Base-by-base conservation (phyloP, 257 asterid species). In the Hygrophila difformis region DNA sequence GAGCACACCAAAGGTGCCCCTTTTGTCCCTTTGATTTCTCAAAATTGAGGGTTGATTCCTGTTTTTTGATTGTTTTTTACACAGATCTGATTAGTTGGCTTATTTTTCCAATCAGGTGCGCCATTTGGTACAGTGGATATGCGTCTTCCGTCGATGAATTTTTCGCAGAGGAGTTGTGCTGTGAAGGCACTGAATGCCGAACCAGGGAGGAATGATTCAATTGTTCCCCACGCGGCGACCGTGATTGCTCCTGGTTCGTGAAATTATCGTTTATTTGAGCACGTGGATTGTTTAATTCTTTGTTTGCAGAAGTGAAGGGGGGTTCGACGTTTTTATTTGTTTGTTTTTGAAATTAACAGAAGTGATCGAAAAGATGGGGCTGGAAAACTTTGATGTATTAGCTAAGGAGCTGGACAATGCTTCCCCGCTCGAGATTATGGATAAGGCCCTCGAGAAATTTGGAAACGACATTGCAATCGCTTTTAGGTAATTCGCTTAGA, bases 401-500 rank as follows among this genome's bases (percentile, higher is more conserved):
- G n/a, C n/a, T n/a, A n/a, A n/a, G n/a, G n/a, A n/a, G n/a, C n/a
- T n/a, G n/a, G n/a, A n/a, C n/a, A n/a, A n/a, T n/a, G n/a, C n/a
- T n/a, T n/a, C n/a, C n/a, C n/a, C n/a, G n/a, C n/a, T n/a, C n/a
- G n/a, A n/a, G n/a, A n/a, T n/a, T n/a, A n/a, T n/a, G n/a, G n/a
- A n/a, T n/a, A 70, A 53, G 49, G 82, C 87, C 20, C 82, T 77
- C 12, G 71, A 64, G 53, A 74, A 40, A 24, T 74, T 73, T 50
- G 87, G 87, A 14, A 56, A 74, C 50, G 82, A 70, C 12, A 70
- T 77, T 3, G 87, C 82, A 5, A 77, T 77, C 70, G 87, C 81
- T 22, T 73, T 73, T 37, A 73, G 81, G 81, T 73, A 55, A 45
- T 6, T 56, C 24, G 10, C 24, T n/a, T n/a, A n/a, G 2, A 39